phyloP scores from a whole-genome alignment of 1,139 yeast species.

The Scheffersomyces parashehatae region DNA sequence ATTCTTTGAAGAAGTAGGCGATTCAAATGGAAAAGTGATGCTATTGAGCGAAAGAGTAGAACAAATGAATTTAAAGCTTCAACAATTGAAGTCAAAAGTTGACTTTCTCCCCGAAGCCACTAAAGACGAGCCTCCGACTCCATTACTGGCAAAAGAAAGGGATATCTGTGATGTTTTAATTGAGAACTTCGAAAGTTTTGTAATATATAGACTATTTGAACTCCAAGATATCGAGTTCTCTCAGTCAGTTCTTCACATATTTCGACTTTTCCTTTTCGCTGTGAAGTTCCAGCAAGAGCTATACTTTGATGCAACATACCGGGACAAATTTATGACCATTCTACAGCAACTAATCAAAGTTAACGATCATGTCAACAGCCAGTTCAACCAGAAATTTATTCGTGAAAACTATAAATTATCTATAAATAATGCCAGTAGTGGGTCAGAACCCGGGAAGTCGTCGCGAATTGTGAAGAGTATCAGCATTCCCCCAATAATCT shows the following conservation, averaged over 20 bases:
- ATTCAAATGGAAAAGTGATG: not conserved
- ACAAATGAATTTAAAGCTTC: conserved; percentile 4
- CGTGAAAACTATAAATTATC: not conserved
- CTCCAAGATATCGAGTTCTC: not conserved
- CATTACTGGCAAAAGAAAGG: not conserved
- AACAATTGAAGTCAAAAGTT: not conserved
- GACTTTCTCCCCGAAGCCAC: not conserved
- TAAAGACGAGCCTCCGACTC: not conserved
- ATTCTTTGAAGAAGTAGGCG: not conserved
- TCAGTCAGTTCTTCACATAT: not conserved
- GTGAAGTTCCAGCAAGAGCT: conserved; percentile 1
- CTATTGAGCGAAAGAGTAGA: conserved; percentile 4
- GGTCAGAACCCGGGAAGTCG: no score
- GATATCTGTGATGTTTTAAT: not conserved
- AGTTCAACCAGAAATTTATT: conserved; percentile 7
- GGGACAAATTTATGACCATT: not conserved
- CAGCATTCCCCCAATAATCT: not conserved
- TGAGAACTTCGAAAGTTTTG: not conserved
- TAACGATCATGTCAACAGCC: conserved; percentile 3
- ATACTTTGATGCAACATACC: conserved; percentile 1
- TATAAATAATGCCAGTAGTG: no score
- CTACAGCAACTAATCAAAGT: conserved; percentile 1
- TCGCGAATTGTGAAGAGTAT: no score
- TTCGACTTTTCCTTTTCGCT: conserved; percentile 8
- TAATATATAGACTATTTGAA: not conserved